A percentile compares a stretch with the other conserved stretches of the same genome.
Conservation (phyloP, 805 yeast species). For the Saturnispora serradocipensis region DNA sequence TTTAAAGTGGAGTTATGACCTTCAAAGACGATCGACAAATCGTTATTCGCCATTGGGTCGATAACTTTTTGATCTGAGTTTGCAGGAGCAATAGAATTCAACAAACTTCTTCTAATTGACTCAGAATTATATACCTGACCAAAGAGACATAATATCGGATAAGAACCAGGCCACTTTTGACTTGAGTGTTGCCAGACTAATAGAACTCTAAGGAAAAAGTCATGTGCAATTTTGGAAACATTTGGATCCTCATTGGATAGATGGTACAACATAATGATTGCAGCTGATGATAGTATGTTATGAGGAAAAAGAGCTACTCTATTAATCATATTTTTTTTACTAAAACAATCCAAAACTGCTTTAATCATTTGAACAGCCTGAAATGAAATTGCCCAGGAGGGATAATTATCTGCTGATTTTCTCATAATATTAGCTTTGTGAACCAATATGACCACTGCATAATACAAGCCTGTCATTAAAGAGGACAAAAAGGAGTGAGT, state of each 20-base stretch:
- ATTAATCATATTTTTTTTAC: slow-evolving; percentile 42
- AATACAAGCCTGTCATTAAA: slow-evolving; percentile 57
- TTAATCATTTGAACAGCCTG: slow-evolving; percentile 74
- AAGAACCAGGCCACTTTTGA: slow-evolving; percentile 47
- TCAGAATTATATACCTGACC: slow-evolving; percentile 31
- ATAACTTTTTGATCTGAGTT: background rate
- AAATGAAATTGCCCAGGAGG: slow-evolving; percentile 74
- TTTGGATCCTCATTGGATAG: slow-evolving; percentile 26
- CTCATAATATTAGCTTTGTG: slow-evolving; percentile 60
- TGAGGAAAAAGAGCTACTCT: slow-evolving; percentile 32
- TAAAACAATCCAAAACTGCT: slow-evolving; percentile 47
- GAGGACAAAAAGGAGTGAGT: slow-evolving; percentile 51
- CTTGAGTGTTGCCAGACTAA: slow-evolving; percentile 32
- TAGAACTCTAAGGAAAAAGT: slow-evolving; percentile 17
- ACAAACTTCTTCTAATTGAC: slow-evolving; percentile 14
- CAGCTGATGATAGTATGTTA: slow-evolving; percentile 44
- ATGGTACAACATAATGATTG: slow-evolving; percentile 64
- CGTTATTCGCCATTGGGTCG: slow-evolving; percentile 5
- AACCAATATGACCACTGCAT: slow-evolving; percentile 59
- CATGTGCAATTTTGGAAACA: slow-evolving; percentile 19
- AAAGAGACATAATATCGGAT: slow-evolving; percentile 44
- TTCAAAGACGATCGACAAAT: slow-evolving; percentile 4
- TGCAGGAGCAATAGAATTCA: slow-evolving; percentile 10
- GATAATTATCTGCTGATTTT: slow-evolving; percentile 27
- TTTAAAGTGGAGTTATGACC: background rate